Evolutionary conservation across 768 basidiomycete genomes (phyloP), one percentile per base, ranked within the genome.

Genomic region (Pluteus cervinus): DNA sequence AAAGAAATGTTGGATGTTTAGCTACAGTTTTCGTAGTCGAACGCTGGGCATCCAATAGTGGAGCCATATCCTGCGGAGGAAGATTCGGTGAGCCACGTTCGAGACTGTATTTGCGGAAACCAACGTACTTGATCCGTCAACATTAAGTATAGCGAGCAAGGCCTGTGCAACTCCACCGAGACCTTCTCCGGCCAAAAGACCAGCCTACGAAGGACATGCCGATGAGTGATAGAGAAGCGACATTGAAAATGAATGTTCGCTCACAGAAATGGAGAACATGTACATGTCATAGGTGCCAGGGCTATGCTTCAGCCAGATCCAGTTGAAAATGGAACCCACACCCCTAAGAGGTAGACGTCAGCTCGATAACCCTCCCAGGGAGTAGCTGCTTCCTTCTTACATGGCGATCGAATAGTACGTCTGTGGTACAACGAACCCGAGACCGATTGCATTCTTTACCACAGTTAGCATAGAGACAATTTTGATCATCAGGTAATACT

Each of bases 101-200:
- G 22, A 34, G 14, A 33, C 20, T 10, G 34, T 15, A 23, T 16
- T n/a, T n/a, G n/a, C n/a, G n/a, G n/a, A n/a, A n/a, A n/a, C n/a
- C n/a, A 9, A 61, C 66, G 56, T 47, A 69, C 67, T 63, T 21
- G 58, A 50, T 21, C 73, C 74, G 41, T 73, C 71, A 24, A 76
- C 75, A 36, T 68, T 67, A 24, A 62, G 53, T 36, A 77, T 59
- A 21, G 73, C 69, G 16, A 79, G 60, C n/a, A 77, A 52, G 9
- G 76, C 75, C 43, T 71, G 69, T 52, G 77, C 65, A 35, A 79
- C 75, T 50, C 76, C 77, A 20, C 75, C 77, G 23, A 79, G 60
- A 56, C 77, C 77, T 45, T 78, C 76, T 18, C 76, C 76, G 24
- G 75, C 73, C 23, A 78, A 58, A 41, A 75, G 56, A 47, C 76